Evolutionary conservation across 2,329 filamentous ascomycete genomes (phyloP), one percentile per base, ranked within the genome.

Genomic region (Hymenoscyphus linearis): DNA sequence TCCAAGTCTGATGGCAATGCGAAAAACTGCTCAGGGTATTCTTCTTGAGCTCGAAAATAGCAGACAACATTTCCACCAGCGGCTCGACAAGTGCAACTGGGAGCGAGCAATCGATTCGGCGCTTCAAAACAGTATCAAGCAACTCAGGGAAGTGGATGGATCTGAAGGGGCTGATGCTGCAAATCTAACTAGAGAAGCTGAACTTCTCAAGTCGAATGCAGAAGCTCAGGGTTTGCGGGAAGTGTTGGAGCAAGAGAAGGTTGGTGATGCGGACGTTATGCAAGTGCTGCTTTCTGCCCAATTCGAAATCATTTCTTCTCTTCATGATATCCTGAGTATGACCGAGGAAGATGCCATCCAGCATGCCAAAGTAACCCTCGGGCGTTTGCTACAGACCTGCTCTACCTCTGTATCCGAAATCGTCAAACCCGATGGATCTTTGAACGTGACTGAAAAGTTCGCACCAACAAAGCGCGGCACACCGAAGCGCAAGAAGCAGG

Each of bases 1-100:
- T 1, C 76, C 82, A 35, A 90, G 85, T 66, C 77, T 96, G 52
- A 75, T 81, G 2, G 83, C 89, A 0, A 90, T 98, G 78, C 87
- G 92, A 60, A 96, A 93, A 75, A 93, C 91, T 1, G 93, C 93
- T 0, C 85, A 91, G 60, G 95, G 93, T 1, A 93, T 98, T 50
- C 81, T 96, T 31, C 80, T 91, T 6, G 96, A 99, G 75, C 78
- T 99, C 53, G 93, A 98, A 74, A 85, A 88, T 68, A 97, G 92
- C 74, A 82, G 93, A 64, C 90, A 96, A 66, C 93, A 97, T 74
- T 89, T 93, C 65, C 91, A 96, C 71, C 90, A 96, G 71, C 87
- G 87, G 69, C 75, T 98, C 57, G 83, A 89, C 53, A 91, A 88
- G 73, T 85, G 82, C 54, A 90, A 88, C 65, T 99, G 95, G 95